Evolutionary conservation across 106 monocot species (phyloP).

Genomic region (Dendrobium chrysotoxum): DNA sequence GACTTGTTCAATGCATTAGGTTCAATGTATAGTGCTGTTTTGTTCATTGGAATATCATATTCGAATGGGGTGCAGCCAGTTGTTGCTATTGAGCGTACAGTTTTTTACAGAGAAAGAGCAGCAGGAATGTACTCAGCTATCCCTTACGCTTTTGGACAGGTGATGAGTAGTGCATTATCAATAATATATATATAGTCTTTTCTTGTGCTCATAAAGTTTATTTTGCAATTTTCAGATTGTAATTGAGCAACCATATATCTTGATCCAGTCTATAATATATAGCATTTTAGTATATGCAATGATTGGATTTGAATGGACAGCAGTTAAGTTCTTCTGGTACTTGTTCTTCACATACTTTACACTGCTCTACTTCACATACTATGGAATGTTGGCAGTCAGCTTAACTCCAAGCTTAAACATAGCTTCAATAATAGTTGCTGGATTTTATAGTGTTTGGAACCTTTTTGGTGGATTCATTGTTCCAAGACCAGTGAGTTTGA

Average conservation of each 20-base stretch:
- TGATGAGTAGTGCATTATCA: not conserved
- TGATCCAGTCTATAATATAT: constrained; percentile 10
- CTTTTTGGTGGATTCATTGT: constrained; percentile 18
- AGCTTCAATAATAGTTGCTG: constrained; percentile 13
- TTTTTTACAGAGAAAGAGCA: constrained; percentile 23
- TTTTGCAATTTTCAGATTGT: not conserved
- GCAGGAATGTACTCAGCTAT: constrained; percentile 22
- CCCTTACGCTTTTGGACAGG: constrained; percentile 28
- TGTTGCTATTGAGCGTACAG: constrained; percentile 13
- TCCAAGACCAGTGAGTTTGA: constrained; percentile 21
- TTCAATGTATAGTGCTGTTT: constrained; percentile 30
- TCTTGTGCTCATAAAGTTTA: not conserved
- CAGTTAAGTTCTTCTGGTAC: constrained; percentile 16
- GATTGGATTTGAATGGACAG: constrained; percentile 11
- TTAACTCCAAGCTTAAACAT: constrained; percentile 17
- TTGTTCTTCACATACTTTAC: constrained; percentile 14
- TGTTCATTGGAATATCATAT: constrained; percentile 27
- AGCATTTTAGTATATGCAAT: constrained; percentile 3
- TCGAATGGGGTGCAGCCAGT: constrained; percentile 24
- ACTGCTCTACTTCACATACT: constrained; percentile 19
- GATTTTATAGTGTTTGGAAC: constrained; percentile 24
- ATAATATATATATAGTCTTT: not conserved
- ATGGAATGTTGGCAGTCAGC: constrained; percentile 15
- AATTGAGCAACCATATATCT: constrained; percentile 11
- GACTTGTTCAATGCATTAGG: constrained; percentile 44